Evolutionary conservation across 2,329 filamentous ascomycete genomes (phyloP).

Genomic region (Metarhizium sp.): DNA sequence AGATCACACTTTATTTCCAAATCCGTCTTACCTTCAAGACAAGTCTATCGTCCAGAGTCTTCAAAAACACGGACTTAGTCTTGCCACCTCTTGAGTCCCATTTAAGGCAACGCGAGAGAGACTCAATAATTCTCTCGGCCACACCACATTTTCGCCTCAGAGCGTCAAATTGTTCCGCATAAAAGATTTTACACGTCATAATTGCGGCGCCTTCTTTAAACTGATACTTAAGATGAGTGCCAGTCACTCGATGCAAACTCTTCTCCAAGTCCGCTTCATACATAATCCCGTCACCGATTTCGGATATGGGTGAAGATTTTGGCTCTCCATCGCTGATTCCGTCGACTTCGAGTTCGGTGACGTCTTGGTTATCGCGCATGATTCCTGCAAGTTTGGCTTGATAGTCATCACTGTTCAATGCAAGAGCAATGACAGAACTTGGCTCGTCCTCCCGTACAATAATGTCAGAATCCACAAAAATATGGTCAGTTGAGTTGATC

Average conservation of each 20-base stretch:
- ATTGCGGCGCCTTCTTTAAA: constrained; percentile 90
- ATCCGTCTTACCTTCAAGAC: constrained; percentile 59
- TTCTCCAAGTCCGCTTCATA: constrained; percentile 73
- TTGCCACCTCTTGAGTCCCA: constrained; percentile 98
- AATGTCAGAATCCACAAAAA: constrained; percentile 94
- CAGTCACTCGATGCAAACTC: constrained; percentile 72
- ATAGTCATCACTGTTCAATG: constrained; percentile 82
- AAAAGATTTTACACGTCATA: constrained; percentile 98
- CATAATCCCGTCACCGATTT: constrained; percentile 28
- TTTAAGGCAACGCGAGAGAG: constrained; percentile 86
- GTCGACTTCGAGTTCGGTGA: constrained; percentile 28
- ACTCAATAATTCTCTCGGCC: constrained; percentile 88
- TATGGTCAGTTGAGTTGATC: constrained; percentile 77
- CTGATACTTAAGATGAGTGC: constrained; percentile 91
- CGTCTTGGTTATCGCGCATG: constrained; percentile 39
- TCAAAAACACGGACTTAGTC: constrained; percentile 93
- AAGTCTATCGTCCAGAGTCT: constrained; percentile 89
- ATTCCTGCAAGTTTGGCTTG: constrained; percentile 66
- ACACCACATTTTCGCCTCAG: constrained; percentile 87
- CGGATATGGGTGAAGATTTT: constrained; percentile 22
- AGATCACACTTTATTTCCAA: not conserved
- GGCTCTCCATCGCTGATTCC: constrained; percentile 17
- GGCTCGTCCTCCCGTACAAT: constrained; percentile 97
- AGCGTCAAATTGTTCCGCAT: constrained; percentile 95
- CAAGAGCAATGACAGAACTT: constrained; percentile 90